phyloP scores from a whole-genome alignment of 345 rosid species.

The Eucalyptus decipiens region DNA sequence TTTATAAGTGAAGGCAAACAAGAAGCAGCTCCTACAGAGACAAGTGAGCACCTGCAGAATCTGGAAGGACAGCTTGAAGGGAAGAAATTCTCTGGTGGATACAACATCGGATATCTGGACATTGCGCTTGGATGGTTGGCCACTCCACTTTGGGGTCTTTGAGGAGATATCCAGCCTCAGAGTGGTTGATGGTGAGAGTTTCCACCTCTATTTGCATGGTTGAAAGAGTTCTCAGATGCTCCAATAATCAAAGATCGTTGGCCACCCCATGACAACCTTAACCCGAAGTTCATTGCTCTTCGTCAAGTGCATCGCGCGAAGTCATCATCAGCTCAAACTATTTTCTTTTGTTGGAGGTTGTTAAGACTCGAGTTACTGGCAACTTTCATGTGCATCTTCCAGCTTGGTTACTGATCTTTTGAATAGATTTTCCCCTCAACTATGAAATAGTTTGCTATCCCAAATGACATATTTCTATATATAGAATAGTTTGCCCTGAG shows the following conservation, averaged over 20 bases:
- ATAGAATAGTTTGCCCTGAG: background rate
- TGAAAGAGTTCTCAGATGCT: background rate
- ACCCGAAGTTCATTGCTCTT: background rate
- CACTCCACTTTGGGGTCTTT: background rate
- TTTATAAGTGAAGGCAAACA: background rate
- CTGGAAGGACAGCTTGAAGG: background rate
- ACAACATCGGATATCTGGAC: background rate
- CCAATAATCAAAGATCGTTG: background rate
- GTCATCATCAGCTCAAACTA: background rate
- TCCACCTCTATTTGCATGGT: background rate
- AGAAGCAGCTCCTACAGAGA: background rate
- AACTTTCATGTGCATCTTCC: background rate
- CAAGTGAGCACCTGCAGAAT: background rate
- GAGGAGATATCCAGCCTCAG: background rate
- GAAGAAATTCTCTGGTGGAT: conserved; percentile 2
- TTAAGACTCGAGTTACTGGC: background rate
- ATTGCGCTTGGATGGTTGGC: background rate
- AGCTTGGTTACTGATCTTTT: background rate
- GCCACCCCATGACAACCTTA: background rate
- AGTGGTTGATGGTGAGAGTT: background rate
- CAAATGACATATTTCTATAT: background rate
- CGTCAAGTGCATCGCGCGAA: background rate
- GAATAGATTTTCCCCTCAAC: background rate
- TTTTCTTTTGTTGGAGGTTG: background rate
- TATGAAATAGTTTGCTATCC: background rate